These are phyloP conservation scores for Fusarium sp. DNA, from an alignment of 2,329 filamentous ascomycete genomes.

Conservation along the genomic window DNA sequence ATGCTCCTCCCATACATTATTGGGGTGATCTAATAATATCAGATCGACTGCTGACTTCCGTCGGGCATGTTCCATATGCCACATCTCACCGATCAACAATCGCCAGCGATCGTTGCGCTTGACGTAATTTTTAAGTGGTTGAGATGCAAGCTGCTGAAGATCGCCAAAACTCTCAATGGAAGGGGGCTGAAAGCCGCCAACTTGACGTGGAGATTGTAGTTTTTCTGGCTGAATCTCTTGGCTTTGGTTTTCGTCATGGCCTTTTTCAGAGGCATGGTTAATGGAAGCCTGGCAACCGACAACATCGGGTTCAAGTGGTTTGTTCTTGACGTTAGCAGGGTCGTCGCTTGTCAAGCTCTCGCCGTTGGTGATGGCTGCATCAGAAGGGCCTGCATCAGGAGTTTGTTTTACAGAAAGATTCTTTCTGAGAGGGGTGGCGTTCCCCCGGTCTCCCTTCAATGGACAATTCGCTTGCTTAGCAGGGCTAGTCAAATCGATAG, in stretches of 20 bases:
- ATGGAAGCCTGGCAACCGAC: background rate
- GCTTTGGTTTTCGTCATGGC: background rate
- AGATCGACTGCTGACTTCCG: slow-evolving; percentile 43
- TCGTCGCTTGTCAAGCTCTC: background rate
- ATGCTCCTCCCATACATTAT: slow-evolving; percentile 35
- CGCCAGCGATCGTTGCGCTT: slow-evolving; percentile 45
- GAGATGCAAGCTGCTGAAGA: slow-evolving; percentile 38
- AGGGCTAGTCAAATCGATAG: slow-evolving; percentile 45
- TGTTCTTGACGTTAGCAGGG: background rate
- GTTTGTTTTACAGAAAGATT: background rate
- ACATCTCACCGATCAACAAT: slow-evolving; percentile 46
- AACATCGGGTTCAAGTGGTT: background rate
- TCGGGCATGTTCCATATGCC: slow-evolving; percentile 44
- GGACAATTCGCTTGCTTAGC: slow-evolving; percentile 8
- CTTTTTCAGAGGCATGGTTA: background rate
- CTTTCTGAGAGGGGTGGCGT: background rate
- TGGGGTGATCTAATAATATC: slow-evolving; percentile 23
- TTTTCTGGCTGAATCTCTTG: background rate
- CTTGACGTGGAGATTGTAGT: background rate
- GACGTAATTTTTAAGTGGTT: slow-evolving; percentile 39
- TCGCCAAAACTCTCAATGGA: slow-evolving; percentile 37
- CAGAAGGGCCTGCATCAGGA: background rate
- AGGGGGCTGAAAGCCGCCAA: slow-evolving; percentile 14
- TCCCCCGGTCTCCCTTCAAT: background rate
- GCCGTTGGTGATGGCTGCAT: background rate